These are phyloP conservation scores for Clausena lansium DNA, from an alignment of 345 rosid genomes.

Conservation along the genomic window DNA sequence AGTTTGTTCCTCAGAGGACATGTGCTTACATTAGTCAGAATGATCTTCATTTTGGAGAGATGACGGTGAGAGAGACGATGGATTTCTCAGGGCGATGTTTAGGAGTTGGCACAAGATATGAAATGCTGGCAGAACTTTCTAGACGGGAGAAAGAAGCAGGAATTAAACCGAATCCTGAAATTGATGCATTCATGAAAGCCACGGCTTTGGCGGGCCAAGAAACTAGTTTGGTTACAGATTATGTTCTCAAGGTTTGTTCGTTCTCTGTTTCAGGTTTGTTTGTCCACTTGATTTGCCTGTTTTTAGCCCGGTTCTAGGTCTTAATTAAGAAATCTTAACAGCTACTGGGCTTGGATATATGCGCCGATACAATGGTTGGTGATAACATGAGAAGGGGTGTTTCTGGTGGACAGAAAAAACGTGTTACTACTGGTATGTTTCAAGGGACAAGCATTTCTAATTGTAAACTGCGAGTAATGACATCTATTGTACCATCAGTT, in stretches of 20 bases:
- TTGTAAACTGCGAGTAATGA: neutral
- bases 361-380: conserved; percentile 76
- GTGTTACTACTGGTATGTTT: conserved; percentile 69
- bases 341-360: conserved; percentile 74
- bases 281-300: neutral
- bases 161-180: conserved; percentile 73
- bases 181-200: conserved; percentile 83
- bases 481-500: neutral
- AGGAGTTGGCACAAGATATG: conserved; percentile 70
- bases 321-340: conserved; percentile 20
- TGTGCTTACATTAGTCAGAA: conserved; percentile 86
- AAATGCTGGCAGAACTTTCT: conserved; percentile 62
- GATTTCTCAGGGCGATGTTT: conserved; percentile 82
- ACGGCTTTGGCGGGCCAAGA: conserved; percentile 58
- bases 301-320: neutral
- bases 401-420: conserved; percentile 83
- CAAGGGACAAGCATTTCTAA: neutral
- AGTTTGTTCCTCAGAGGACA: conserved; percentile 75
- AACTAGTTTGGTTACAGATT: conserved; percentile 74
- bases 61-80: conserved; percentile 84
- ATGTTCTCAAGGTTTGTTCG: conserved; percentile 59
- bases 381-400: conserved; percentile 77
- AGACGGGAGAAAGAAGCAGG: conserved; percentile 77
- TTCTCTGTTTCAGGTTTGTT: neutral
- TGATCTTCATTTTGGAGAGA: conserved; percentile 76